Percentiles rank a stretch among this genome's conserved stretches.
Evolutionary conservation across 805 yeast species (phyloP).

Genomic region (Phaffomyces antillensis): DNA sequence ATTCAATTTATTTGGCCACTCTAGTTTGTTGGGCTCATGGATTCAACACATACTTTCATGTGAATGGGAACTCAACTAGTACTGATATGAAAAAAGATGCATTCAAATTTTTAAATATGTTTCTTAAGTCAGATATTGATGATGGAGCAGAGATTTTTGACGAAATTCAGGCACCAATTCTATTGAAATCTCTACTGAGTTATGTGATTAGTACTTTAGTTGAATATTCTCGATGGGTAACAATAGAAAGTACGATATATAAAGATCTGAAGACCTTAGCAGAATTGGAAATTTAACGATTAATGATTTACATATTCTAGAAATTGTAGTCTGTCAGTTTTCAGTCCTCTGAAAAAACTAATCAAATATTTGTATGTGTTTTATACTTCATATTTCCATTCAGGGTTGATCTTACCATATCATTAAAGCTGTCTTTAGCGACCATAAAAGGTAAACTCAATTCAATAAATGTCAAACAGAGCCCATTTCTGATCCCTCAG

Average conservation of each 20-base stretch:
- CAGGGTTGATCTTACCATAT: too few species aligned
- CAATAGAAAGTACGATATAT: background rate
- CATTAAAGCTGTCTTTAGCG: too few species aligned
- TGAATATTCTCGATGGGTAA: background rate
- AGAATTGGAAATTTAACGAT: background rate
- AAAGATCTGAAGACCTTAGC: background rate
- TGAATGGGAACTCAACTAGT: background rate
- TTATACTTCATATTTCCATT: too few species aligned
- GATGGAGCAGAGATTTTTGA: background rate
- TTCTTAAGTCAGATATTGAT: background rate
- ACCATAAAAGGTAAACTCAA: too few species aligned
- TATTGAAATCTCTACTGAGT: background rate
- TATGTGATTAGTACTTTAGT: background rate
- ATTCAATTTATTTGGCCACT: constrained; percentile 12
- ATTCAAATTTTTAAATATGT: background rate
- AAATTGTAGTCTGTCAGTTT: too few species aligned
- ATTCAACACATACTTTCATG: background rate
- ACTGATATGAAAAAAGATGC: background rate
- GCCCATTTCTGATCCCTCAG: too few species aligned
- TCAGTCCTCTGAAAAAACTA: too few species aligned
- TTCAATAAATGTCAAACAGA: too few species aligned
- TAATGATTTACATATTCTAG: background rate
- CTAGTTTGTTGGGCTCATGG: constrained; percentile 18
- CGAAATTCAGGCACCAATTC: background rate
- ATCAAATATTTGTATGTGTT: too few species aligned